Evolutionary conservation across 2,329 filamentous ascomycete genomes (phyloP), one percentile per base, ranked within the genome.

Genomic region (Oidium heveae): DNA sequence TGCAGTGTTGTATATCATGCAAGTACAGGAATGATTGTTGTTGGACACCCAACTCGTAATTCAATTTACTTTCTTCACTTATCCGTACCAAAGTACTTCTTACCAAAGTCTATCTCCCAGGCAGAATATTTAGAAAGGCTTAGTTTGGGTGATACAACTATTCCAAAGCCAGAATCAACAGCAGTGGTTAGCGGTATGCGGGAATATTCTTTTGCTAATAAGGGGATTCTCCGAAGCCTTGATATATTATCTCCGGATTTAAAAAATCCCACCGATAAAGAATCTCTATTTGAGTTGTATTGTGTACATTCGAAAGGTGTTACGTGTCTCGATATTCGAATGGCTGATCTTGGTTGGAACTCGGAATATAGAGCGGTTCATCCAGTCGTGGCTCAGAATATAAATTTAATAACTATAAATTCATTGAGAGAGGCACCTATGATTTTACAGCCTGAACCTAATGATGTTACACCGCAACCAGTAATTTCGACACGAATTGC

Each of bases 251-350:
- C 81, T 62, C 79, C 83, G 36, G 76, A 81, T 55, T 75, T 78
- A 58, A 69, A 74, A 7, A 73, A 78, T 57, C 75, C 77, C 41
- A 66, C 68, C 20, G 79, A 79, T 18, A 83, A 91, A 59, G 77
- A 78, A 16, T 79, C 82, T 0, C 70, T 95, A 15, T 96, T 98
- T 63, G 91, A 98, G 70, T 74, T 98, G 10, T 98, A 98, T 66
- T 84, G 86, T 34, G 94, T 95, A 82, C 89, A 98, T 67, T 95
- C 91, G 12, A 93, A 87, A 69, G 91, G 91, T 57, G 87, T 96
- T n/a, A 88, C 88, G 18, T 89, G 85, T 62, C 67, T 96, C 54
- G 80, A 80, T 59, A 79, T 98, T 66, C 89, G 84, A 66, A 86
- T 89, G 65, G 78, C 81, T 53, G 89, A 96, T 67, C 73, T 98